These are phyloP conservation scores for Cupressus sempervirens DNA, from an alignment of 75 land plant genomes.

Conservation along the genomic window DNA sequence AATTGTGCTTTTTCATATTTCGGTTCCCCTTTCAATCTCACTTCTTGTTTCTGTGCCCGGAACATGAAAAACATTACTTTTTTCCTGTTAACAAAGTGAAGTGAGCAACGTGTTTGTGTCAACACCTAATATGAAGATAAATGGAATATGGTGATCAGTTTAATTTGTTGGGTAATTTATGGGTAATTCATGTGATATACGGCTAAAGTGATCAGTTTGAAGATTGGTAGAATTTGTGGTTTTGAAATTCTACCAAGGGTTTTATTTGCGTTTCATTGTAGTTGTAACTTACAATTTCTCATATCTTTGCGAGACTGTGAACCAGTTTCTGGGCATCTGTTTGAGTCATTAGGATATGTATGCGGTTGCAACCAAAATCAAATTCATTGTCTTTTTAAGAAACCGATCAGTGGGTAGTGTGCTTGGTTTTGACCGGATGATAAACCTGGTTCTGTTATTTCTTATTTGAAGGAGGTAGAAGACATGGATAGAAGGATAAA, in stretches of 20 bases:
- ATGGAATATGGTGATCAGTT: background rate
- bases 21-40: background rate
- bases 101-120: background rate
- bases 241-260: background rate
- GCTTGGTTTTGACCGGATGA: background rate
- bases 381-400: background rate
- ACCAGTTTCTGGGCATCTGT: background rate
- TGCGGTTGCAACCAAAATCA: background rate
- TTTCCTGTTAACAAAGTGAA: background rate
- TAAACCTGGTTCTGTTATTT: background rate
- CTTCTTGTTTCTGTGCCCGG: background rate
- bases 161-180: too few species aligned
- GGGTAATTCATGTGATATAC: background rate
- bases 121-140: background rate
- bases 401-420: background rate
- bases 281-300: background rate
- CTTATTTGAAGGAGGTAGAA: background rate
- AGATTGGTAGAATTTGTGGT: background rate
- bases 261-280: background rate
- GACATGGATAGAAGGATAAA: background rate
- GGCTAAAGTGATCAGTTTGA: background rate
- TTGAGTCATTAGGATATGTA: background rate
- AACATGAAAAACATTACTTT: background rate
- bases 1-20: background rate
- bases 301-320: background rate